Evolutionary conservation across 2,329 filamentous ascomycete genomes (phyloP), one percentile per base, ranked within the genome.

Genomic region (Metarhizium album): DNA sequence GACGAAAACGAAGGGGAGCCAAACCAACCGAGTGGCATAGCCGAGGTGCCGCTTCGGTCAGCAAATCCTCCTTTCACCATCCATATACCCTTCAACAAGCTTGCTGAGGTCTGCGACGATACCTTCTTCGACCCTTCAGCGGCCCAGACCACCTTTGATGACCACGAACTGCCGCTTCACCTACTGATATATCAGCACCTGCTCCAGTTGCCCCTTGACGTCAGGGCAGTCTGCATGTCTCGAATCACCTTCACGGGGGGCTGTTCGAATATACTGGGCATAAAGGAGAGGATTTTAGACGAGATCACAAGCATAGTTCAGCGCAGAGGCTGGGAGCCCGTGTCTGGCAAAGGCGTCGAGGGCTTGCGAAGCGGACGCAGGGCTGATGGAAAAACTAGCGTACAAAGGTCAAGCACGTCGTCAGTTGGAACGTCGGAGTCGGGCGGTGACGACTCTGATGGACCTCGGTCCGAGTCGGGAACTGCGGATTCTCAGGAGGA

Each of bases 231-330:
- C 4, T 96, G 91, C 66, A 93, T 96, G 82, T 83, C 90, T 1
- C 86, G 91, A 38, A 86, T 97, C 45, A 74, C 95, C 16, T 86
- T 98, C 61, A 85, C 84, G 0, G 93, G 93, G 31, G 89, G 89
- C 2, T 86, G 86, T 46, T 82, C 89, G 5, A 78, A 78, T 24
- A 82, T 96, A 8, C 78, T 90, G 1, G 93, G 93, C 1, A 70
- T 98, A 24, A 89, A 87, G 57, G 74, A 77, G 23, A 81, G 91
- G 24, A 76, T 95, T 37, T 68, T 95, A 31, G 78, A 85, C 51
- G 90, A 97, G 59, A 69, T 97, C 1, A 75, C 78, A 3, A 67
- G 70, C 1, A 70, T 95, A 1, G 75, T 93, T 4, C 72, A 82
- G 16, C 71, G 75, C 43, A 74, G 82, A 54, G 87, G 88, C 6